phyloP scores from a whole-genome alignment of 2,329 filamentous ascomycete genomes.

The Aspergillus pseudotamarii region DNA sequence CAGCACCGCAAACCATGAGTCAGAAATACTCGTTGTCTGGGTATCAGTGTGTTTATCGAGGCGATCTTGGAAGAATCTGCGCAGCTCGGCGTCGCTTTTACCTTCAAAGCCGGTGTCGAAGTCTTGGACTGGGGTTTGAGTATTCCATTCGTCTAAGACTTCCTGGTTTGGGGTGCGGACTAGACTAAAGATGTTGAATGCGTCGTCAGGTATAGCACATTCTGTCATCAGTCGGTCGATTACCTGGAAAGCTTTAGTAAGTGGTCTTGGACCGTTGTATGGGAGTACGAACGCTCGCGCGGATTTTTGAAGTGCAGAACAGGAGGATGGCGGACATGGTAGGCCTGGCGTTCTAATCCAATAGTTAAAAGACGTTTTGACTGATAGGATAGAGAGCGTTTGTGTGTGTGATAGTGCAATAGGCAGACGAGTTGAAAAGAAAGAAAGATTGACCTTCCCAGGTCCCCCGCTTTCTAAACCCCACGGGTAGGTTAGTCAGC shows the following conservation, averaged over 20 bases:
- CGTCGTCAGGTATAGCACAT: not conserved
- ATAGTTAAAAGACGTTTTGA: not conserved
- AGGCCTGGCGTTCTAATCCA: too few relatives aligned
- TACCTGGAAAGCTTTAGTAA: not conserved
- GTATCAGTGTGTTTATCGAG: not conserved
- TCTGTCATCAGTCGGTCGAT: not conserved
- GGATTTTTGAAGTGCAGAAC: not conserved
- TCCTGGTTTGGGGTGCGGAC: not conserved
- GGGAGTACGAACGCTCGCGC: not conserved
- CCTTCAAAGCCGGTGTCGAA: not conserved
- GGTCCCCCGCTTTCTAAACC: not conserved
- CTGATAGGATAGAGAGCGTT: not conserved
- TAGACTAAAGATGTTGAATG: not conserved
- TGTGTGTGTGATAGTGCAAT: too few relatives aligned
- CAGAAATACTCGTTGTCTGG: not conserved
- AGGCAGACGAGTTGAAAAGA: too few relatives aligned
- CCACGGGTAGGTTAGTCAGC: not conserved
- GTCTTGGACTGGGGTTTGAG: not conserved
- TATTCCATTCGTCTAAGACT: not conserved
- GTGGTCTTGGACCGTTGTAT: not conserved
- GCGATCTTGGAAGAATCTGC: not conserved
- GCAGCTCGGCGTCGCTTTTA: not conserved
- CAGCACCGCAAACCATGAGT: not conserved
- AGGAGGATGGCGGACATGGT: not conserved
- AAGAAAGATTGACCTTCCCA: not conserved